Conservation (phyloP, 495 filamentous ascomycete genomes). For the Lichenothelia convexa region DNA sequence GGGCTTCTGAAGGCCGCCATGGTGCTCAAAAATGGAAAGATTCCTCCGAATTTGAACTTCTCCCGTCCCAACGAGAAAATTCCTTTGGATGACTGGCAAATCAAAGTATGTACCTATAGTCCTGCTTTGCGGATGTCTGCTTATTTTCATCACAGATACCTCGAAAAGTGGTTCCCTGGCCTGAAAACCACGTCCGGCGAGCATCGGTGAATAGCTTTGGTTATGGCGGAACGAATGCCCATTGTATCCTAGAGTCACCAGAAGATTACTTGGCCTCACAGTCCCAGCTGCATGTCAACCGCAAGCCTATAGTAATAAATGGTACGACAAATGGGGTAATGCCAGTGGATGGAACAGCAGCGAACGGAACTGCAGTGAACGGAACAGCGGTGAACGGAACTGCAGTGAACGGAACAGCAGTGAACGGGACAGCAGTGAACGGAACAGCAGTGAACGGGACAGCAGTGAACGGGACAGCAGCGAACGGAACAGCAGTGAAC, state of each 20-base stretch:
- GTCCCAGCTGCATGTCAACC: no score
- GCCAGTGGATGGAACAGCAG: no score
- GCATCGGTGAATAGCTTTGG: constrained; percentile 28
- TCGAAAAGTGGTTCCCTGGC: constrained; percentile 17
- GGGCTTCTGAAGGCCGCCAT: neutral
- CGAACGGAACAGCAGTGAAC: no score
- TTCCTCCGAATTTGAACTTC: constrained; percentile 4
- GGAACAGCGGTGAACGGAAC: no score
- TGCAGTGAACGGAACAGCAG: no score
- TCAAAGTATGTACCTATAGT: constrained; percentile 18
- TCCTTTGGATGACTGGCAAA: constrained; percentile 27
- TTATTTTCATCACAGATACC: neutral
- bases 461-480: no score
- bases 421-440: no score
- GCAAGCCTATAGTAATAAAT: no score
- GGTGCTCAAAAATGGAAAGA: constrained; percentile 21
- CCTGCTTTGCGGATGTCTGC: neutral
- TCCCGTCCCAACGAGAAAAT: constrained; percentile 7
- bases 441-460: no score
- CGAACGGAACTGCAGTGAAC: no score
- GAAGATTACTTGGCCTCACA: no score
- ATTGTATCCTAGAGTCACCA: neutral
- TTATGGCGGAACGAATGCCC: constrained; percentile 18
- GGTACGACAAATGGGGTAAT: no score
- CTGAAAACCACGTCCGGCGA: constrained; percentile 21